Conservation (phyloP, 2,329 filamentous ascomycete genomes). For the Monilinia aucupariae region DNA sequence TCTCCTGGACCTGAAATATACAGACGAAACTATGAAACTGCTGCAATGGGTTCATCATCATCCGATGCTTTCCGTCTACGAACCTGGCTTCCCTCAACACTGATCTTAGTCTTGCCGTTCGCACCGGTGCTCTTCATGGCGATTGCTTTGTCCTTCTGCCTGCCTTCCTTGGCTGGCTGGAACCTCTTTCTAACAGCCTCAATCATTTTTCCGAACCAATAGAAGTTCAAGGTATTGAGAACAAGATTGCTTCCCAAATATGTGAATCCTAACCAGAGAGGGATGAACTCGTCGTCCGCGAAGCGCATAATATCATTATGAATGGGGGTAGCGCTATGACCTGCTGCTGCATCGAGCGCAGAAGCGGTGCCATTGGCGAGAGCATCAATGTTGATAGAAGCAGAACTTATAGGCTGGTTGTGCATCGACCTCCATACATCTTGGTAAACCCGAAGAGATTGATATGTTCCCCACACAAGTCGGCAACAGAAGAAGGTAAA, state of each 20-base stretch:
- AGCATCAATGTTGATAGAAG: slow-evolving; percentile 33
- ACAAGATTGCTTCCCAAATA: slow-evolving; percentile 68
- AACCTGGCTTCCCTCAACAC: slow-evolving; percentile 33
- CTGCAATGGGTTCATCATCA: slow-evolving; percentile 12
- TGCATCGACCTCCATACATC: slow-evolving; percentile 61
- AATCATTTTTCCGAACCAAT: slow-evolving; percentile 87
- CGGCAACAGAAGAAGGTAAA: slow-evolving; percentile 71
- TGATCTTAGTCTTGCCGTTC: slow-evolving; percentile 30
- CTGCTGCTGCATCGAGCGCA: slow-evolving; percentile 34
- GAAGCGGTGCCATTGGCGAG: slow-evolving; percentile 36
- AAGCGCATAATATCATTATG: slow-evolving; percentile 45
- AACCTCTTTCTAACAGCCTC: slow-evolving; percentile 72
- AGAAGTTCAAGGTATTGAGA: slow-evolving; percentile 72
- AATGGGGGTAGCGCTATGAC: slow-evolving; percentile 29
- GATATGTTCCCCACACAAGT: slow-evolving; percentile 71
- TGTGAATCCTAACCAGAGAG: slow-evolving; percentile 61
- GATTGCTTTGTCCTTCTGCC: slow-evolving; percentile 32
- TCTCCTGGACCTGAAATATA: neutral
- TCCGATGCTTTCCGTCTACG: slow-evolving; percentile 28
- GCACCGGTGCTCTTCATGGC: slow-evolving; percentile 29
- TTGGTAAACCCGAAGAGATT: slow-evolving; percentile 62
- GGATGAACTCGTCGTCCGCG: slow-evolving; percentile 50
- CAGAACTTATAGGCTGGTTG: slow-evolving; percentile 37
- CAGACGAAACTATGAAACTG: slow-evolving; percentile 7
- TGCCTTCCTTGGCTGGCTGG: slow-evolving; percentile 43